These are phyloP conservation scores for Aspergillus olivimuriae DNA, from an alignment of 495 filamentous ascomycete species.

Conservation along the genomic window DNA sequence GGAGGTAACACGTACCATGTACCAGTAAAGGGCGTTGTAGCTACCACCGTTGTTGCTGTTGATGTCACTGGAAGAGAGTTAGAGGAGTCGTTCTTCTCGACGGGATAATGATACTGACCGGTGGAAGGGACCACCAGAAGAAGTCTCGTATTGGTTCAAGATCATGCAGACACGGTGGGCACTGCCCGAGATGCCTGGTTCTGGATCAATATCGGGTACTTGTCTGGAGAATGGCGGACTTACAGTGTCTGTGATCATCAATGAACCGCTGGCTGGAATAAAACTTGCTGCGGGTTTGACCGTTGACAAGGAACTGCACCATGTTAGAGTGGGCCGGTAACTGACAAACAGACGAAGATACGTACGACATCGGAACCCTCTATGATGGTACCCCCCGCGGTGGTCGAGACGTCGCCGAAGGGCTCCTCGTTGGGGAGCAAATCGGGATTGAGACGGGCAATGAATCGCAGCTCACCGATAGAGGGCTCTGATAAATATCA, in stretches of 20 bases:
- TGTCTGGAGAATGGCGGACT: no score
- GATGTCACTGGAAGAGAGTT: conserved; percentile 49
- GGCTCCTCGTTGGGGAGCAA: conserved; percentile 48
- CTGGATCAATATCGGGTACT: no score
- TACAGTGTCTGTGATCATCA: conserved; percentile 57
- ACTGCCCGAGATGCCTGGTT: conserved; percentile 25
- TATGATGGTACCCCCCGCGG: conserved; percentile 40
- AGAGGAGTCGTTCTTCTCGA: neutral
- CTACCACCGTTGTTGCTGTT: conserved; percentile 54
- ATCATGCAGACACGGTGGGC: conserved; percentile 32
- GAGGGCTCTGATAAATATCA: conserved; percentile 36
- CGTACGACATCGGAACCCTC: conserved; percentile 56
- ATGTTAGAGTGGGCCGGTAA: no score
- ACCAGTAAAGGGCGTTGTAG: conserved; percentile 58
- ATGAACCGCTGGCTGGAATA: conserved; percentile 62
- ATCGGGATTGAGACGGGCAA: conserved; percentile 52
- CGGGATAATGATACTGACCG: conserved; percentile 11
- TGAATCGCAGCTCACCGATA: conserved; percentile 59
- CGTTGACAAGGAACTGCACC: conserved; percentile 48
- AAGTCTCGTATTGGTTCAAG: conserved; percentile 37
- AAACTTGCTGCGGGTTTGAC: conserved; percentile 62
- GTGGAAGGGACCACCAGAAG: conserved; percentile 46
- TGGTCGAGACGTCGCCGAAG: conserved; percentile 45
- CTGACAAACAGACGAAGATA: no score
- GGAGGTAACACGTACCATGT: conserved; percentile 42